These are phyloP conservation scores for Lactifluus pinguis DNA, from an alignment of 768 basidiomycete species.

Conservation along the genomic window DNA sequence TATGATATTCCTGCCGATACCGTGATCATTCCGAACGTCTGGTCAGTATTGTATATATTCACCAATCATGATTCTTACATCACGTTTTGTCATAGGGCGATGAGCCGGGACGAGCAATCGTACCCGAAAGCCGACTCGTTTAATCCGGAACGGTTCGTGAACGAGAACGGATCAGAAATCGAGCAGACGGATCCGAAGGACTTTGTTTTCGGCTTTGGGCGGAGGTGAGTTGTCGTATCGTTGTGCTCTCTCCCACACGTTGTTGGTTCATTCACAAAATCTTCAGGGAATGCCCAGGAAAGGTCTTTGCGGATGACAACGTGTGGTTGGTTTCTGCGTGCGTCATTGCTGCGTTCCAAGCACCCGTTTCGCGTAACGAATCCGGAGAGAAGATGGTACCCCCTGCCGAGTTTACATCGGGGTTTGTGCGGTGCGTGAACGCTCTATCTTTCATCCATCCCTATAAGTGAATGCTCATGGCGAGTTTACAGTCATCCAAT, in stretches of 20 bases:
- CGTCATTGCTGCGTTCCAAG: slow-evolving; percentile 15
- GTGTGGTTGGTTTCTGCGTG: slow-evolving; percentile 17
- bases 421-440: slow-evolving; percentile 18
- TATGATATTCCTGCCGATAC: slow-evolving; percentile 18
- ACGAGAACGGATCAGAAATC: neutral
- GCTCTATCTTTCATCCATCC: neutral
- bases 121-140: slow-evolving; percentile 12
- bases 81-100: slow-evolving; percentile 12
- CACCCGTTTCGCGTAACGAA: slow-evolving; percentile 8
- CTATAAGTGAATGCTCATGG: neutral
- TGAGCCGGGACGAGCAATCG: slow-evolving; percentile 16
- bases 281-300: slow-evolving; percentile 17
- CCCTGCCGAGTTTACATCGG: slow-evolving; percentile 10
- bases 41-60: slow-evolving; percentile 6
- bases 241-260: no score
- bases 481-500: slow-evolving; percentile 17
- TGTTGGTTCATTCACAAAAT: neutral
- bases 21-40: slow-evolving; percentile 19
- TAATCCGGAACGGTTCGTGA: slow-evolving; percentile 19
- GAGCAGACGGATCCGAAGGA: slow-evolving; percentile 13
- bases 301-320: slow-evolving; percentile 18
- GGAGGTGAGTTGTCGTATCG: slow-evolving; percentile 7
- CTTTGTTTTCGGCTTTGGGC: slow-evolving; percentile 19
- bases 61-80: neutral
- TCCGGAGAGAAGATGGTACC: slow-evolving; percentile 12